phyloP scores from a whole-genome alignment of 2,329 filamentous ascomycete species.

The Fusarium devonianum region DNA sequence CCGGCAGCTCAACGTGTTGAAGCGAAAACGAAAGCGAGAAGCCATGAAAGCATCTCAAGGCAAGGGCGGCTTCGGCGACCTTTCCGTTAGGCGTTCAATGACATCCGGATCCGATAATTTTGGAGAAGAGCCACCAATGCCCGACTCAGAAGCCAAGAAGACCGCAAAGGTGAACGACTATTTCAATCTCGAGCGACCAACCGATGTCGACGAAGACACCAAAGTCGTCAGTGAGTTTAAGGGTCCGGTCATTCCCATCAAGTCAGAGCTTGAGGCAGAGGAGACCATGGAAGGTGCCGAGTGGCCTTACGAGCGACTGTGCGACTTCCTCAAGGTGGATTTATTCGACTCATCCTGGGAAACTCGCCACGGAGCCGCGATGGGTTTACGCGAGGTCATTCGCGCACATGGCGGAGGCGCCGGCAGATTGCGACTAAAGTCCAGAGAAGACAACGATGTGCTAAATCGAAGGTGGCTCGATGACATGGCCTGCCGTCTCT shows the following conservation, averaged over 20 bases:
- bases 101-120: conserved; percentile 68
- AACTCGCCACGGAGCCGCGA: conserved; percentile 92
- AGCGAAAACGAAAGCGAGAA: conserved; percentile 91
- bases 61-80: conserved; percentile 88
- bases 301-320: conserved; percentile 94
- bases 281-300: conserved; percentile 78
- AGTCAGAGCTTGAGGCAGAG: conserved; percentile 83
- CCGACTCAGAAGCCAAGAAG: conserved; percentile 61
- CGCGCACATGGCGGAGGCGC: conserved; percentile 91
- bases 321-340: conserved; percentile 92
- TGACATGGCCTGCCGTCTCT: conserved; percentile 91
- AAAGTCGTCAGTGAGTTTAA: conserved; percentile 98
- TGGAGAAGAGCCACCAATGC: conserved; percentile 64
- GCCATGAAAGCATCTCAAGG: conserved; percentile 84
- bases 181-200: conserved; percentile 83
- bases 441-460: conserved; percentile 75
- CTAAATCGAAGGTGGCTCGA: conserved; percentile 89
- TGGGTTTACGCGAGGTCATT: conserved; percentile 90
- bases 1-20: conserved; percentile 91
- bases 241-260: conserved; percentile 79
- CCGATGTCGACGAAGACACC: conserved; percentile 83
- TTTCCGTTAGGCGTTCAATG: conserved; percentile 72
- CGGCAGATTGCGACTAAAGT: conserved; percentile 76
- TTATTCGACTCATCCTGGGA: conserved; percentile 96
- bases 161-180: conserved; percentile 79